phyloP scores from a whole-genome alignment of 2,329 filamentous ascomycete genomes.

The Pyrenophora graminea region DNA sequence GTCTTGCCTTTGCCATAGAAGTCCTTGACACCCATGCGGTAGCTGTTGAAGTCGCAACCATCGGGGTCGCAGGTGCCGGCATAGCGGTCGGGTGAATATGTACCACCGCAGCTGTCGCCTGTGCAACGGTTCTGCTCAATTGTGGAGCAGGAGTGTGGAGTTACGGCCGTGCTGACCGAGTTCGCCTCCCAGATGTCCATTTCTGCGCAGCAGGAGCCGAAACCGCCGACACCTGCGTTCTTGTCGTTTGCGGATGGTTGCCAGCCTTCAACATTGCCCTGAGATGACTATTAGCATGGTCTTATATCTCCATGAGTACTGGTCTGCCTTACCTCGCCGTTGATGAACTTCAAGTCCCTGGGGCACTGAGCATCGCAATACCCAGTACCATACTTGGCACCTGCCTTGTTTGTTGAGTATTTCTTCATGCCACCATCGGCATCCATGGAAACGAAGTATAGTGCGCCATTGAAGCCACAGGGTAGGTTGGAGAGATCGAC shows the following conservation, averaged over 20 bases:
- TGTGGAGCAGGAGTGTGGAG: conserved; percentile 65
- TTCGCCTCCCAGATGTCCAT: conserved; percentile 71
- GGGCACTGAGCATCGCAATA: conserved; percentile 44
- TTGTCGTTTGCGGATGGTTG: conserved; percentile 55
- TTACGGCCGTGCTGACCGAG: conserved; percentile 64
- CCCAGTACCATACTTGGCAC: conserved; percentile 58
- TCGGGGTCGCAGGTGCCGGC: conserved; percentile 68
- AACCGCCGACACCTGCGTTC: conserved; percentile 57
- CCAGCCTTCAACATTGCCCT: conserved; percentile 61
- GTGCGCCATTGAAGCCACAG: conserved; percentile 68
- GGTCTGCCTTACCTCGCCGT: conserved; percentile 45
- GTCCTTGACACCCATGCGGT: conserved; percentile 64
- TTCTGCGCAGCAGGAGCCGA: conserved; percentile 66
- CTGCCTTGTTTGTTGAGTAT: conserved; percentile 53
- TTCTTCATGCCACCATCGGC: conserved; percentile 61
- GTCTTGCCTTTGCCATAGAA: conserved; percentile 64
- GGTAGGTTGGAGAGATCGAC: conserved; percentile 62
- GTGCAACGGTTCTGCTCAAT: conserved; percentile 58
- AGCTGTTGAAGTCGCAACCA: conserved; percentile 66
- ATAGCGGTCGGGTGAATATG: conserved; percentile 61
- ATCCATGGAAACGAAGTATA: conserved; percentile 60
- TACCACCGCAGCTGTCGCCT: conserved; percentile 50
- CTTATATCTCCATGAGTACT: neutral
- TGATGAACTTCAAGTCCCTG: conserved; percentile 55
- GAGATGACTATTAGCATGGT: neutral